Evolutionary conservation across 768 basidiomycete genomes (phyloP).

Genomic region (Pseudohyphozyma bogoriensis): DNA sequence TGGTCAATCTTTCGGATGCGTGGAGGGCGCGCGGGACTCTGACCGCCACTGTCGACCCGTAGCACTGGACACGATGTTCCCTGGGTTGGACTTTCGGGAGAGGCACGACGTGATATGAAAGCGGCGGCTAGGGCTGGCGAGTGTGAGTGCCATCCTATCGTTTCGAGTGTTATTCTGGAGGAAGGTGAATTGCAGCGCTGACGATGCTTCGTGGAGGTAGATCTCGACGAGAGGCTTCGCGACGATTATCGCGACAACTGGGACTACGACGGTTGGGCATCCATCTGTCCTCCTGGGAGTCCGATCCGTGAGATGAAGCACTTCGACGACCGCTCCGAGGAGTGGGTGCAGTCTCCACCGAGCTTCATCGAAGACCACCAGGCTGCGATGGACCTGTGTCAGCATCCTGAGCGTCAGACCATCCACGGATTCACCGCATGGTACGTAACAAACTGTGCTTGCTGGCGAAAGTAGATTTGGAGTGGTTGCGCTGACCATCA

Average conservation of each 20-base stretch:
- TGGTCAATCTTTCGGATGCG: not conserved
- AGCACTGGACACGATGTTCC: slow-evolving; percentile 18
- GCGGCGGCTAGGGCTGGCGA: not conserved
- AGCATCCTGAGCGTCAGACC: slow-evolving; percentile 32
- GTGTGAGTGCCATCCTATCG: too few species aligned
- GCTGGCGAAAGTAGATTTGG: too few species aligned
- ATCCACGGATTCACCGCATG: slow-evolving; percentile 34
- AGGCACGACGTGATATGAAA: not conserved
- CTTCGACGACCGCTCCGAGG: slow-evolving; percentile 6
- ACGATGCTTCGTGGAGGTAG: not conserved
- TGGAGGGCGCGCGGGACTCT: not conserved
- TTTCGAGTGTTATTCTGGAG: not conserved
- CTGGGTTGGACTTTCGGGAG: slow-evolving; percentile 16
- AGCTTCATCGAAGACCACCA: slow-evolving; percentile 34
- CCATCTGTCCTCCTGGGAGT: slow-evolving; percentile 20
- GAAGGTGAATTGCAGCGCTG: not conserved
- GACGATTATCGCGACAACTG: slow-evolving; percentile 12
- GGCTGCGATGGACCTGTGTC: slow-evolving; percentile 35
- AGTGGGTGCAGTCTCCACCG: slow-evolving; percentile 4
- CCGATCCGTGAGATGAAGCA: slow-evolving; percentile 12
- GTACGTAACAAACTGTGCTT: not conserved
- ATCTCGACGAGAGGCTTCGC: not conserved
- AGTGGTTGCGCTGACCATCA: not conserved
- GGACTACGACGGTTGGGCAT: slow-evolving; percentile 30
- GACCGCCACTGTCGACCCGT: not conserved